Conservation (phyloP, 306 rosid species). For the Calophaca sinica region DNA sequence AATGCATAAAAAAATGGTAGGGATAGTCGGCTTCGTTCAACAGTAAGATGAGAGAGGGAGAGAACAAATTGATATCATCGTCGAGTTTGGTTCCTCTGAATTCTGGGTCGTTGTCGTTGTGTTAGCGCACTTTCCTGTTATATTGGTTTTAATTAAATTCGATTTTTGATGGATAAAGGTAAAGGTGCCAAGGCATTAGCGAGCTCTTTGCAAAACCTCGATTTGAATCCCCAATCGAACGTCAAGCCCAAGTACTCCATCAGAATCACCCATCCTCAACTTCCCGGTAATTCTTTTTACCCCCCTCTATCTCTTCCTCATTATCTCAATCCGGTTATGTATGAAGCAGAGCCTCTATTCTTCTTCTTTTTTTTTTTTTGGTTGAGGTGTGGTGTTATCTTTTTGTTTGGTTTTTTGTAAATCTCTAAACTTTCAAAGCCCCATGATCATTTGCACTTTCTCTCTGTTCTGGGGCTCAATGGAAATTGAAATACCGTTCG, state of each 20-base stretch:
- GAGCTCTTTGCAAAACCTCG: conserved; percentile 56
- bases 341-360: no score
- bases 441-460: no score
- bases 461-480: background rate
- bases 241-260: conserved; percentile 48
- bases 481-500: background rate
- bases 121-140: background rate
- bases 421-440: no score
- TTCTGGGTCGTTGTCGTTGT: conserved; percentile 9
- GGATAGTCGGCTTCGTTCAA: conserved; percentile 3
- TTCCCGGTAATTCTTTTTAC: conserved; percentile 45
- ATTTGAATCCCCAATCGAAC: conserved; percentile 61
- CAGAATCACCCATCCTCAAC: conserved; percentile 39
- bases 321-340: no score
- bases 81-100: conserved; percentile 15
- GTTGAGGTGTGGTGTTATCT: no score
- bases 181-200: conserved; percentile 49
- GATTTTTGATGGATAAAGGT: conserved; percentile 74
- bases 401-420: background rate
- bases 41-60: background rate
- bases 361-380: no score
- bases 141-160: background rate
- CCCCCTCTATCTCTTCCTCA: background rate
- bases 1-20: no score
- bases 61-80: background rate